Base-by-base conservation (phyloP, 2,329 filamentous ascomycete species). In the Epichloe brachyelytri region DNA sequence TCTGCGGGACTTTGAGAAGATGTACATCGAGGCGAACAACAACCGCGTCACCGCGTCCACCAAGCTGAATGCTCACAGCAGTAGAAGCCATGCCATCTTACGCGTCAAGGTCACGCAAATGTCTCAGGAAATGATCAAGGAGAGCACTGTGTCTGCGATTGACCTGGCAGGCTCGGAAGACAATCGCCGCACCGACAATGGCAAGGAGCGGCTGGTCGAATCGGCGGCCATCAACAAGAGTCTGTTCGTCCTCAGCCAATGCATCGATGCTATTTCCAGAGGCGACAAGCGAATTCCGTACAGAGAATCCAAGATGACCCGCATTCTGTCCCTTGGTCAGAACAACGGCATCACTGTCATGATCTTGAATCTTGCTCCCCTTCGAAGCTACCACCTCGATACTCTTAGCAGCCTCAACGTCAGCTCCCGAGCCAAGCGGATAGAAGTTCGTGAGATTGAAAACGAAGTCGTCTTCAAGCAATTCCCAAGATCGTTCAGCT, bases 221-320 rank as follows among this genome's bases (percentile, higher is more conserved):
- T 95, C 89, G 39, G 89, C 91, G 0, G 91, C 88, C 62, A 97
- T 97, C 73, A 97, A 97, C 76, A 97, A 96, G 71, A 94, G 88
- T 56, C 75, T 97, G 6, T 97, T 97, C 61, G 90, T 96, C 17
- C 72, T 97, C 46, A 91, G 88, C 43, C 89, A 95, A 65, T 97
- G 91, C 60, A 91, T 97, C 49, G 91, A 97, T 64, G 91, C 91
- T 51, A 97, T 97, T 63, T 86, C 85, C 1, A 73, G 79, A 22
- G 79, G 80, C 34, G 80, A 84, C 63, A 79, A 76, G 59, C 80
- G 91, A 36, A 91, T 97, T 61, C 91, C 93, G 0, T 97, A 95
- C 65, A 79, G 91, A 51, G 91, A 96, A 65, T 93, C 86, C 50
- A 96, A 97, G 73, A 96, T 97, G 91, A 97, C 93, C 1, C 80